Evolutionary conservation across 1,139 yeast species (phyloP).

Genomic region (Blastobotrys serpentis): DNA sequence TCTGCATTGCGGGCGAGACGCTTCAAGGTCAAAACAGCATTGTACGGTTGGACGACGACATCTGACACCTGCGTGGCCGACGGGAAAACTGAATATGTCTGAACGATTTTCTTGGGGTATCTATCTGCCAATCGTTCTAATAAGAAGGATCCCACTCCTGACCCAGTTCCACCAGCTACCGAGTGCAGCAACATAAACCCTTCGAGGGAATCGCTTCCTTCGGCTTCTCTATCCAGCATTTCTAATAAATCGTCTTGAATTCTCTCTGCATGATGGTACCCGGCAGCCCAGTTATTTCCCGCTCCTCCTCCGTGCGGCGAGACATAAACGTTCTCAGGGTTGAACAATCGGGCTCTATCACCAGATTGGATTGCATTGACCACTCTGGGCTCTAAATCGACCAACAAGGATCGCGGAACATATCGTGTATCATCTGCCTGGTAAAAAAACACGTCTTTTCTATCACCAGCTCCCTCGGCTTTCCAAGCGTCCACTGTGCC

Average conservation of each 20-base stretch:
- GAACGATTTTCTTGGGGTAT: slow-evolving; percentile 76
- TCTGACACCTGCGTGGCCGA: slow-evolving; percentile 66
- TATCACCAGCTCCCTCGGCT: slow-evolving; percentile 54
- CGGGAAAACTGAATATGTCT: slow-evolving; percentile 87
- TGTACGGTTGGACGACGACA: slow-evolving; percentile 96
- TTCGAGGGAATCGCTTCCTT: slow-evolving; percentile 83
- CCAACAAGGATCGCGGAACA: slow-evolving; percentile 81
- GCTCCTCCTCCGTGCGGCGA: slow-evolving; percentile 78
- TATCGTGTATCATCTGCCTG: slow-evolving; percentile 72
- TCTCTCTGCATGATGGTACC: slow-evolving; percentile 72
- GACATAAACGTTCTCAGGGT: slow-evolving; percentile 78
- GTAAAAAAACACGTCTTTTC: slow-evolving; percentile 82
- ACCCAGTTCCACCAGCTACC: slow-evolving; percentile 99
- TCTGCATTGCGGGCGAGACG: slow-evolving; percentile 83
- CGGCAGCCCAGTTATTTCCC: slow-evolving; percentile 94
- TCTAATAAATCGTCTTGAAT: slow-evolving; percentile 73
- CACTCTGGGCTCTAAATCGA: slow-evolving; percentile 92
- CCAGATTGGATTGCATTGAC: slow-evolving; percentile 59
- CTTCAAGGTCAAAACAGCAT: slow-evolving; percentile 76
- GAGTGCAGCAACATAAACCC: slow-evolving; percentile 91
- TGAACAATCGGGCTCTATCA: slow-evolving; percentile 64
- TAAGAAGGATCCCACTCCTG: slow-evolving; percentile 85
- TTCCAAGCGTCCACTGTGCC: slow-evolving; percentile 51
- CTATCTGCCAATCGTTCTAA: slow-evolving; percentile 78
- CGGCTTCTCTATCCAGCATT: slow-evolving; percentile 86